Evolutionary conservation across 441 rosid species (phyloP), one percentile per base, ranked within the genome.

Genomic region (Eruca vesicaria): DNA sequence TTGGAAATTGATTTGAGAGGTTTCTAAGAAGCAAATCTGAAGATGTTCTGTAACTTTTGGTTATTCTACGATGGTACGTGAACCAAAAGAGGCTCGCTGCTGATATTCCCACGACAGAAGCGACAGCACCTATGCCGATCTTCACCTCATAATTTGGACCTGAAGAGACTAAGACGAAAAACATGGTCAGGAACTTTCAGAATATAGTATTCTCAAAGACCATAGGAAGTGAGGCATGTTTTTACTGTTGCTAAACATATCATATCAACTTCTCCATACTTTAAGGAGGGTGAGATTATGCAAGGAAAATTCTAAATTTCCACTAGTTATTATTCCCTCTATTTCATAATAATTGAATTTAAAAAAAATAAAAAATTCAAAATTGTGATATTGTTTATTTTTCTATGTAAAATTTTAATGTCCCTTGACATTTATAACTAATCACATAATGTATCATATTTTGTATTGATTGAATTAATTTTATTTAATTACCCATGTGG

Each of bases 1-100:
- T 73, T 23, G 72, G 61, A 68, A 88, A 76, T 59, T 58, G 82
- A 5, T 70, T 61, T 0, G 83, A 78, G 50, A 28, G 72, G 78
- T 78, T 85, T 61, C 82, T 73, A 28, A 85, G 75, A 36, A 79
- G 61, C 19, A 50, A 65, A 8, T 79, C 63, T 18, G 84, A 66
- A 53, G 83, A 63, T 52, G 78, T 63, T 73, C 66, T 45, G 60
- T 74, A 79, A 56, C 63, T 63, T 23, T 74, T 84, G 9, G 75
- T 84, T 68, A 66, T 78, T 32, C 59, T 70, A 26, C 63, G 84
- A 23, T 71, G 79, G 69, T 68, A 87, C 61, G 74, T 48, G 57
- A 14, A 66, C 53, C 83, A 63, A 60, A 1, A 0, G 0, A 78
- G 28, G 66, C 70, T 38, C 66, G 84, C 59, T n/a, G 32, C 4